Conservation (phyloP, 306 rosid genomes). For the Calophaca sinica region DNA sequence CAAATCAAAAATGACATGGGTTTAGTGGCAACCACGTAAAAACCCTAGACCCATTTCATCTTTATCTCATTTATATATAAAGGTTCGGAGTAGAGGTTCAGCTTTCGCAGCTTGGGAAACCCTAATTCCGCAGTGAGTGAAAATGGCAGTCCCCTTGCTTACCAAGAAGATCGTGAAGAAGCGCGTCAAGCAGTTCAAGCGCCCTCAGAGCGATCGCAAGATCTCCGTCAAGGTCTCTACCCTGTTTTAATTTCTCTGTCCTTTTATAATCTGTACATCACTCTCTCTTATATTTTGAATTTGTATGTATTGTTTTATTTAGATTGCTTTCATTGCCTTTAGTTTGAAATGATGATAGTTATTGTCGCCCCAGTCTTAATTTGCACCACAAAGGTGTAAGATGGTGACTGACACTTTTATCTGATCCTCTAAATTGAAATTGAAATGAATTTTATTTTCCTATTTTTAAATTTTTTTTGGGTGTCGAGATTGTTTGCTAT, state of each 20-base stretch:
- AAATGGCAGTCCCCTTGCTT: slow-evolving; percentile 83
- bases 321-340: neutral
- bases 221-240: slow-evolving; percentile 68
- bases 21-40: no score
- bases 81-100: no score
- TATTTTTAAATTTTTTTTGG: neutral
- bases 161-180: slow-evolving; percentile 78
- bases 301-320: no score
- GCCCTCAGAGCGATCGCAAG: slow-evolving; percentile 85
- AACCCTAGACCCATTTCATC: no score
- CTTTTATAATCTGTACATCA: no score
- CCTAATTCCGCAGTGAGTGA: neutral
- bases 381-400: slow-evolving; percentile 60
- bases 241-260: no score
- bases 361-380: slow-evolving; percentile 89
- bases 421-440: slow-evolving; percentile 56
- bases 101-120: neutral
- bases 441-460: neutral
- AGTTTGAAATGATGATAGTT: slow-evolving; percentile 43
- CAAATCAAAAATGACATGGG: no score
- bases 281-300: no score
- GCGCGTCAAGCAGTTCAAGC: slow-evolving; percentile 78
- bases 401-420: slow-evolving; percentile 74
- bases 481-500: neutral
- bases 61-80: no score